Base-by-base conservation (phyloP, 192 early-diverging fungal species). In the Linnemannia hyalina region DNA sequence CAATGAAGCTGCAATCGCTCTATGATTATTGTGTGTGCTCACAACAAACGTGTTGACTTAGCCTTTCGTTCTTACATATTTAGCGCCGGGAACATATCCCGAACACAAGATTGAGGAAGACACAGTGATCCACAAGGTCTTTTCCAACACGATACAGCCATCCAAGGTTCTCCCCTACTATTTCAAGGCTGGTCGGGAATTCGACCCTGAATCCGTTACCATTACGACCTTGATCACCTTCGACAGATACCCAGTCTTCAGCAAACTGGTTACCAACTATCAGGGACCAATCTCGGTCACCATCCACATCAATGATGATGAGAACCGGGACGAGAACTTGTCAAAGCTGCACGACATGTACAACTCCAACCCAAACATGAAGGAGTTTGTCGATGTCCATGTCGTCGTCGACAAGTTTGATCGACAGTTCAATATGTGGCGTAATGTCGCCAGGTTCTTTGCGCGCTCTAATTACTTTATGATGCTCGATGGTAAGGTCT, bases 391-490 rank as follows among this genome's bases (percentile, higher is more conserved):
- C 29, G 92, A 93, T 75, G 82, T 92, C 4, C 92, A 93, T 84
- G 83, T 93, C 68, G 88, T 93, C 4, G 89, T 92, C 1, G 92
- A 93, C 83, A 90, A 88, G 70, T 93, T 93, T 75, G 86, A 91
- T 49, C 79, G 92, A 10, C 92, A 93, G 78, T 93, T 93, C 81
- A 93, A 93, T 74, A 91, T 91, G 90, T 93, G 91, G 92, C 88
- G 92, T 23, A 93, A 93, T 47, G 88, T 93, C 11, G 92, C 92
- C 38, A 89, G 91, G 46, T 93, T 93, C 82, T 93, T 93, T 89
- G 89, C 91, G 8, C 88, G 92, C 29, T 87, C 90, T 9, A 88
- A 93, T 55, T 93, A 91, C 57, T 82, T 93, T 36, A 90, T 93
- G 89, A 89, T 91, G 92, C 80, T 93, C 26, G 92, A 93, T 77